Evolutionary conservation across 2,329 filamentous ascomycete species (phyloP).

Genomic region (Diaporthe ilicicola): DNA sequence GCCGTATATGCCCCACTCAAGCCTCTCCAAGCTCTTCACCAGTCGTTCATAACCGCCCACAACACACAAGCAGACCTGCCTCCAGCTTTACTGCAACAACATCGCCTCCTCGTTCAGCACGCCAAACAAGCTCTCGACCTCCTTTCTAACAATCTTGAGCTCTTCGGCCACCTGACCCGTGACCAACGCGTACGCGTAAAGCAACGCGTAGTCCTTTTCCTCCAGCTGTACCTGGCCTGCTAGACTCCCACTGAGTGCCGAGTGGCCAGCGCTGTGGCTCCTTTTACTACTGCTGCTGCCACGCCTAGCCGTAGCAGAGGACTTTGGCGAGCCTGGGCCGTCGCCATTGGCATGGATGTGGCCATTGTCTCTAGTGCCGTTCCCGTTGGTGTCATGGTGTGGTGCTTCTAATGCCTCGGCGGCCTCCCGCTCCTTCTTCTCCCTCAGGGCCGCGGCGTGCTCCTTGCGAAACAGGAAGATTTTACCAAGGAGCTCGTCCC

Average conservation of each 20-base stretch:
- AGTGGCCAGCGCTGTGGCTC: conserved; percentile 36
- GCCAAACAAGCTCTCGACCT: conserved; percentile 71
- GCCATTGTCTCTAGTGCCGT: not conserved
- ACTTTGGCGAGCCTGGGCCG: not conserved
- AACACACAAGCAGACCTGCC: not conserved
- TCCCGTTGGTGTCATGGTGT: not conserved
- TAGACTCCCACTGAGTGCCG: conserved; percentile 37
- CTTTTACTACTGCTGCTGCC: conserved; percentile 25
- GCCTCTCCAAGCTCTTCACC: not conserved
- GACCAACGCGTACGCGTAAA: conserved; percentile 88
- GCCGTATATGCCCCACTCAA: not conserved
- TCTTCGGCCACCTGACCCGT: conserved; percentile 73
- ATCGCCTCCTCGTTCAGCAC: conserved; percentile 68
- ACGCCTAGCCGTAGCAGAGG: not conserved
- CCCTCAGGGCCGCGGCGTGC: conserved; percentile 54
- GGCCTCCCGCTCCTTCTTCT: conserved; percentile 46
- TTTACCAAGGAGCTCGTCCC: conserved; percentile 85
- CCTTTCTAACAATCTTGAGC: conserved; percentile 65
- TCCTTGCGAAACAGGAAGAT: conserved; percentile 87
- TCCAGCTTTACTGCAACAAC: conserved; percentile 57
- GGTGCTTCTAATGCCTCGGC: conserved; percentile 35
- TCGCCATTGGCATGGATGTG: not conserved
- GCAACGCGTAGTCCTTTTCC: conserved; percentile 85
- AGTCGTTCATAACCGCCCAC: not conserved
- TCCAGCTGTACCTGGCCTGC: conserved; percentile 56